phyloP scores from a whole-genome alignment of 2,329 filamentous ascomycete genomes.

The Trichophyton simii region DNA sequence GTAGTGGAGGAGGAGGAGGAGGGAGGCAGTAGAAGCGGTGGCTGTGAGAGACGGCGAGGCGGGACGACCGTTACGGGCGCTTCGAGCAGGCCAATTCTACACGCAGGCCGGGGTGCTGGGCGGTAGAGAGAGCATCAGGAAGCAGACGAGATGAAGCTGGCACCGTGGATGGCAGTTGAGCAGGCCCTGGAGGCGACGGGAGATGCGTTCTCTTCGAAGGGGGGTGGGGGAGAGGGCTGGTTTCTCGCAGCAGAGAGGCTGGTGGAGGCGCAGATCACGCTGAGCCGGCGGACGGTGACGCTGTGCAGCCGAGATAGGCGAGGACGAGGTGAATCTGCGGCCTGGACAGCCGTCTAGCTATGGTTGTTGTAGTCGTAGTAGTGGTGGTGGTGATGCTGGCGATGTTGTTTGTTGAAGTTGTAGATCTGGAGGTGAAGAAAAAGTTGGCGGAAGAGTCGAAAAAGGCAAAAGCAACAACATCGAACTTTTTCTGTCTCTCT shows the following conservation, averaged over 20 bases:
- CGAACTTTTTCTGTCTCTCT: neutral
- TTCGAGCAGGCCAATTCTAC: neutral
- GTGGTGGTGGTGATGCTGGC: neutral
- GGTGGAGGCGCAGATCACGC: constrained; percentile 10
- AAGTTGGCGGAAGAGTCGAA: neutral
- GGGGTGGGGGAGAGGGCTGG: neutral
- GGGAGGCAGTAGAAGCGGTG: neutral
- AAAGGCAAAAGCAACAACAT: neutral
- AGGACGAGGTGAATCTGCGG: no score
- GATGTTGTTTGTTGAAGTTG: neutral
- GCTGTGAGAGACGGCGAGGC: neutral
- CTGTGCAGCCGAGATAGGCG: no score
- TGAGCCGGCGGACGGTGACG: neutral
- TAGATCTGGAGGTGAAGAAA: neutral
- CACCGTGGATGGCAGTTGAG: constrained; percentile 3
- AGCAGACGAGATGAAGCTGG: constrained; percentile 13
- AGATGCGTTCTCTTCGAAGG: neutral
- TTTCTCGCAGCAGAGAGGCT: constrained; percentile 6
- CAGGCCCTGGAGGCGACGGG: neutral
- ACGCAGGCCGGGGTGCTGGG: neutral
- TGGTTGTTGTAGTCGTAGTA: neutral
- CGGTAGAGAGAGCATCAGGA: neutral
- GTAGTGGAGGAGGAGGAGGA: no score
- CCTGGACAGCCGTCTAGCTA: neutral
- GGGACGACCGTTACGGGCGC: neutral